These are phyloP conservation scores for Mitragyna speciosa DNA, from an alignment of 257 asterid species.

Conservation along the genomic window DNA sequence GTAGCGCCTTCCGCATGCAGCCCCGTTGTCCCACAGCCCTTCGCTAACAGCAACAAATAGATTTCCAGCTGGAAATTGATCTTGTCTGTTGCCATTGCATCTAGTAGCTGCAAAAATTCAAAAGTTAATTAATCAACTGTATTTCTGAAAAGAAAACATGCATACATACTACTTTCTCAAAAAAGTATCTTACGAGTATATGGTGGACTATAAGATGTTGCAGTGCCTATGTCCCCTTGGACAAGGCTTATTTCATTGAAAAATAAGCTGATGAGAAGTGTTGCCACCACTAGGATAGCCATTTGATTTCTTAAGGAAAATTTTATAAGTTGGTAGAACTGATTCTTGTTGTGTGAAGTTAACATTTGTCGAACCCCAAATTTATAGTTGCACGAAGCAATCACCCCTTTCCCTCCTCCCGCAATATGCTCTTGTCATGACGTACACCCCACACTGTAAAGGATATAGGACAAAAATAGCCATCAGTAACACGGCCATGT, in stretches of 20 bases:
- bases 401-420: neutral
- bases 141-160: too few species aligned
- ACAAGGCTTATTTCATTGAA: constrained; percentile 32
- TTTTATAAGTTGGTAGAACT: neutral
- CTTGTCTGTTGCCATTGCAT: constrained; percentile 62
- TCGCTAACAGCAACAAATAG: constrained; percentile 62
- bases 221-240: constrained; percentile 60
- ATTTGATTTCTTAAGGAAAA: constrained; percentile 10
- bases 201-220: constrained; percentile 68
- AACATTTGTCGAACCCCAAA: neutral
- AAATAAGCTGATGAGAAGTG: constrained; percentile 26
- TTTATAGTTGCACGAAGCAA: constrained; percentile 2
- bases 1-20: constrained; percentile 70
- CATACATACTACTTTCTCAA: too few species aligned
- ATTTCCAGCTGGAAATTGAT: constrained; percentile 74
- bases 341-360: neutral
- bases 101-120: constrained; percentile 47
- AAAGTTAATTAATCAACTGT: neutral
- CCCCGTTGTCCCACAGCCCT: constrained; percentile 81
- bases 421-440: neutral
- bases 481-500: too few species aligned
- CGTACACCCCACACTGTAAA: too few species aligned
- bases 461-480: neutral
- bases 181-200: constrained; percentile 47
- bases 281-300: constrained; percentile 27